Base-by-base conservation (phyloP, 768 basidiomycete species). In the Phaffia tasmanica region DNA sequence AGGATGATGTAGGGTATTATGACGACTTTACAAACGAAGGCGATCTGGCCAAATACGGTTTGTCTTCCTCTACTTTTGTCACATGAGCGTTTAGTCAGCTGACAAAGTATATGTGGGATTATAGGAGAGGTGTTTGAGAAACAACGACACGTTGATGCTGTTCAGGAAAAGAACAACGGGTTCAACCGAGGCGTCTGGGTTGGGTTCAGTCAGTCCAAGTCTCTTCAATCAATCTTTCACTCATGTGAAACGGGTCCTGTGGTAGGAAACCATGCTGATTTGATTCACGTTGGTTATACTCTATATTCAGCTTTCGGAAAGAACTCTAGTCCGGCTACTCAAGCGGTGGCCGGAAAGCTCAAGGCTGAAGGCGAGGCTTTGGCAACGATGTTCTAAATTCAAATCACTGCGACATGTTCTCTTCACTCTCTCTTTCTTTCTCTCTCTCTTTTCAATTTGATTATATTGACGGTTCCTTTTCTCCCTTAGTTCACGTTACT, bases 1-100 rank as follows among this genome's bases (percentile, higher is more conserved):
- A 98, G 73, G 81, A 89, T 66, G 95, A 99, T 73, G 91, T 92
- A 1, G 92, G 91, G 21, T 93, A 93, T 77, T 93, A 91, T 77
- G 89, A 92, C 72, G 89, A 91, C 74, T 92, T 92, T 18, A 63
- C 62, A 15, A 69, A 69, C 50, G 62, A 69, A 55, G 67, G 57
- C 48, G 67, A 69, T 49, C 25, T 69, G 5, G 67, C 67, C 15
- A 69, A 69, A 48, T 69, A 69, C n/a, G 67, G 61, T 70, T 42
- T 16, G 71, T 59, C 30, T 42, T 42, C 35, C 35, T 42, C 11
- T 11, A 5, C 11, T 42, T 11, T 42, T 42, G 11, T 64, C 25
- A 8, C 25, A 42, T 42, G 35, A 42, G 35, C 35, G 35, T 42
- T 11, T 11, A 5, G 11, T 42, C 35, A 42, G 35, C 35, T 42